Base-by-base conservation (phyloP, 495 filamentous ascomycete species). In the Antarctomyces pellizariae region DNA sequence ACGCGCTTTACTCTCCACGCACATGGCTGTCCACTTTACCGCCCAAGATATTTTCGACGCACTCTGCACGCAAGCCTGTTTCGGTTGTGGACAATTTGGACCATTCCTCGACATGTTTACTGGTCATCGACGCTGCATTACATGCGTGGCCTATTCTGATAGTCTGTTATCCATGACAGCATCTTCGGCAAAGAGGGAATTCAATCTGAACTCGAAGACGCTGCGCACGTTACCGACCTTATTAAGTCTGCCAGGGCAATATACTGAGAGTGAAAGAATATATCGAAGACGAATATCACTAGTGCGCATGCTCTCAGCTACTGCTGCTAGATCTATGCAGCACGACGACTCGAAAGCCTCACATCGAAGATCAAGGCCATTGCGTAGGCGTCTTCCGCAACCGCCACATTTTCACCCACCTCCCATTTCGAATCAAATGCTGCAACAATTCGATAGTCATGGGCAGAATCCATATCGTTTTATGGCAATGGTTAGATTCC, bases 51-150 rank as follows among this genome's bases (percentile, higher is more conserved):
- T 30, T 30, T 23, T 30, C 18, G 9, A 30, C n/a, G 28, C 28
- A 23, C 28, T 30, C 13, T 30, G 28, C 28, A 30, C 28, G 3
- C 18, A 30, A 30, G 20, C 28, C 13, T 30, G 18, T 15, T 25
- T 30, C 8, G 2, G 28, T 23, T 30, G 28, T 14, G 28, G 28
- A 23, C 18, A 30, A 23, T 23, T 24, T 30, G 28, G 28, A 10
- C 28, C 28, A 30, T 30, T 30, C 18, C 28, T 30, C 18, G 28
- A 30, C 20, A 2, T 30, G 18, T 30, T 30, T 15, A 30, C 28
- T 26, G 28, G 17, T 30, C 20, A 22, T 8, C 27, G 27, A 13
- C 13, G 18, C 12, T 30, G 27, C 17, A 24, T 30, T 12, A 24
- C 27, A 4, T 30, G 27, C 18, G 27, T 22, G 7, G 7, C 15